Evolutionary conservation across 1,284 basidiomycete species (phyloP), one percentile per base, ranked within the genome.

Genomic region (Leccinum brunneo-olivaceum): DNA sequence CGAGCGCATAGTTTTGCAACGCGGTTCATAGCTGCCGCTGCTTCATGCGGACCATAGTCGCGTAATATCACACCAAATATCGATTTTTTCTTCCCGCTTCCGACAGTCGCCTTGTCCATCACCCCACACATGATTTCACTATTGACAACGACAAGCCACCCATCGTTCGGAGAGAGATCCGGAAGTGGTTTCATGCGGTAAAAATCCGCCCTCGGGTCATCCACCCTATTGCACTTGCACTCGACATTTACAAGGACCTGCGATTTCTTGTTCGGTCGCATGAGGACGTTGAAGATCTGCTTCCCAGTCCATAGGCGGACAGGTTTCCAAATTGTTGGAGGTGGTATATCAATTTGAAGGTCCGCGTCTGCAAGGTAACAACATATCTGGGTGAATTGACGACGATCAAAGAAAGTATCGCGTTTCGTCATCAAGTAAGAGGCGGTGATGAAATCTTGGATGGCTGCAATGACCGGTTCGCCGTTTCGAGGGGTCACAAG

Each of bases 51-150:
- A 7, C 96, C 96, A 64, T 96, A 98, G 66, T 99, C 96, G 48
- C 96, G 79, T 68, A 98, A 79, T 56, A 99, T 97, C 40, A 98
- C 91, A 51, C 95, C 95, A 58, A 98, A 99, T 28, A 99, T 91
- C 2, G 92, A 97, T 64, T 97, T 98, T 74, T 98, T 98, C 77
- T 98, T 98, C 44, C 96, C 96, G 58, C 92, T 90, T 46, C 96
- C 96, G 5, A 98, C 90, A 0, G 93, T 98, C 16, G 90, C 90
- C 71, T 99, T 99, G 72, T 99, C 96, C 79, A 98, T 96, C 8
- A 95, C 90, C 39, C 96, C 96, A 59, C 95, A 98, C 91, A 98
- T 98, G 60, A 99, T 93, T 67, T 98, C 94, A 62, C 90, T 94
- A 65, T 98, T 99, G 50, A 94, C 83, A 44, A 99, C 85, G 46